phyloP scores from a whole-genome alignment of 202 grass and related monocot species.

The Digitaria exilis region DNA sequence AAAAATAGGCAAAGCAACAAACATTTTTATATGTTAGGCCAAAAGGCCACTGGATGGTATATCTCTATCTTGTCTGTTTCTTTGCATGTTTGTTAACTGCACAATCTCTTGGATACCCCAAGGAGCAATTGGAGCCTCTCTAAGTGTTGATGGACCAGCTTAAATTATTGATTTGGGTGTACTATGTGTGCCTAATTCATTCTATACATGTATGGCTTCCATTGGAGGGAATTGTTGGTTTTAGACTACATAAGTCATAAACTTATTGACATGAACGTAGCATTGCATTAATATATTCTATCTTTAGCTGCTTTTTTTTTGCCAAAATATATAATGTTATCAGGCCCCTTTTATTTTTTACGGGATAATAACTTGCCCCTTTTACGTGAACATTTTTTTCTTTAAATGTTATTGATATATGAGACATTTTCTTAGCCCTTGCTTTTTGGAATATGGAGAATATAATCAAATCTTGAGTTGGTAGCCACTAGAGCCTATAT shows the following conservation, averaged over 20 bases:
- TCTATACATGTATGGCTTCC: conserved; percentile 33
- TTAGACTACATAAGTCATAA: conserved; percentile 36
- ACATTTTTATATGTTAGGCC: not conserved
- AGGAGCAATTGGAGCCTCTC: conserved; percentile 39
- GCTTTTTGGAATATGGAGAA: conserved; percentile 39
- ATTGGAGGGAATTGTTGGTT: conserved; percentile 42
- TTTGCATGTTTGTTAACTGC: conserved; percentile 33
- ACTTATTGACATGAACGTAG: not conserved
- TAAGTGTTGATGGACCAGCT: conserved; percentile 26
- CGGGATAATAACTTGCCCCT: not conserved
- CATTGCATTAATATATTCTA: conserved; percentile 5
- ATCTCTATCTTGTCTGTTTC: conserved; percentile 43
- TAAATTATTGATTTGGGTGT: not conserved
- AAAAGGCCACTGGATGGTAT: conserved; percentile 2
- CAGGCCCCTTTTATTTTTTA: not conserved
- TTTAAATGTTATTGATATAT: not conserved
- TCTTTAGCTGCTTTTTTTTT: conserved; percentile 19
- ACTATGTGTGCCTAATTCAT: conserved; percentile 23
- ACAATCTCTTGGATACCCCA: conserved; percentile 38
- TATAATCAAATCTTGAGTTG: conserved; percentile 37
- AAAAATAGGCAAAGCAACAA: conserved; percentile 6
- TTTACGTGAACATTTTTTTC: not conserved
- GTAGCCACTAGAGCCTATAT: conserved; percentile 22
- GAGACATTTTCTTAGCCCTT: conserved; percentile 17
- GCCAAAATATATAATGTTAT: not conserved